These are phyloP conservation scores for Phytophthora tubulina DNA, from an alignment of 352 stramenopile genomes.

Conservation along the genomic window DNA sequence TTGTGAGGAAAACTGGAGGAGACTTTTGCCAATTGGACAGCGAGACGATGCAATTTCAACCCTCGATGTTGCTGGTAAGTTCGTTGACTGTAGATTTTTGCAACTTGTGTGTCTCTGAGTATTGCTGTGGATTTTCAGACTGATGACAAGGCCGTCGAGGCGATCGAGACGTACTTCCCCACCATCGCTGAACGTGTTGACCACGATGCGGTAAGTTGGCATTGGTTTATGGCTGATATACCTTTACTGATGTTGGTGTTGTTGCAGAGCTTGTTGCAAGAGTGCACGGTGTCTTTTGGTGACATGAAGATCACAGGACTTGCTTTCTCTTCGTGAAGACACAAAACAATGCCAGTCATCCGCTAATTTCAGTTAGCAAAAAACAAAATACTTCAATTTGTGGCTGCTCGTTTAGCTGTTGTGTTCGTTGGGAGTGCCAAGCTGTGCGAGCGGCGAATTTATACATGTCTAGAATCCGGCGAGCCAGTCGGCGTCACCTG, in stretches of 20 bases:
- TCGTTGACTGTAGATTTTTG: not conserved
- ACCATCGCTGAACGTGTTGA: constrained; percentile 58
- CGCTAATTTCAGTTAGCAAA: constrained; percentile 16
- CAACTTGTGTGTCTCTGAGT: no score
- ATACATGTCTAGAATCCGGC: constrained; percentile 67
- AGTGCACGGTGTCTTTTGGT: constrained; percentile 62
- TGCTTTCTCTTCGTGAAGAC: constrained; percentile 29
- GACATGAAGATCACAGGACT: constrained; percentile 50
- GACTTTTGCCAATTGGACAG: constrained; percentile 63
- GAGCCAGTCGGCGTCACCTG: constrained; percentile 80
- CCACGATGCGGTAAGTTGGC: constrained; percentile 46
- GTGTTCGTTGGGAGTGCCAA: constrained; percentile 5
- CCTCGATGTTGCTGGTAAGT: constrained; percentile 47
- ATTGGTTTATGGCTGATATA: not conserved
- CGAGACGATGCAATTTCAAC: constrained; percentile 55
- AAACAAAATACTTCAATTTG: constrained; percentile 47
- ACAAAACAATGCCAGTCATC: not conserved
- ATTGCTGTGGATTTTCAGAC: constrained; percentile 37
- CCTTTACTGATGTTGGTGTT: constrained; percentile 9
- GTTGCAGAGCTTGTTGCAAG: constrained; percentile 40
- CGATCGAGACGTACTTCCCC: constrained; percentile 73
- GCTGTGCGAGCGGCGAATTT: constrained; percentile 28
- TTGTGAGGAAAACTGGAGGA: constrained; percentile 69
- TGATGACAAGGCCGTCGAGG: constrained; percentile 61
- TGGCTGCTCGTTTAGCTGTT: constrained; percentile 15